Percentiles rank a stretch among this genome's conserved stretches.
These are phyloP conservation scores for Sporisorium graminicola DNA, from an alignment of 1,284 basidiomycete species.

Conservation along the genomic window DNA sequence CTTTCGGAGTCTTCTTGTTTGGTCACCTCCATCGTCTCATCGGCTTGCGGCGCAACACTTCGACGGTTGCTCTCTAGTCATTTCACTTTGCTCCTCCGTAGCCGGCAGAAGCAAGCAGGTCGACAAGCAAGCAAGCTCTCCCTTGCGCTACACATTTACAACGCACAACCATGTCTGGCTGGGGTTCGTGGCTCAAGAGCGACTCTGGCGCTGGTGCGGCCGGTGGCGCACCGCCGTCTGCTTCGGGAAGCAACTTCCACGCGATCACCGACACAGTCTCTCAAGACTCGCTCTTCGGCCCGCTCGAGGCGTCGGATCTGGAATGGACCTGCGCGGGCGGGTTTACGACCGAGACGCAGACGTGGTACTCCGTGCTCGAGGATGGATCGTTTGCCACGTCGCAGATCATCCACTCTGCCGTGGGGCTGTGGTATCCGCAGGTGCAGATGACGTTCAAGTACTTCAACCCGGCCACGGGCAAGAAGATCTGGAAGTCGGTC, in stretches of 20 bases:
- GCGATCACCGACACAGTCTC: conserved; percentile 61
- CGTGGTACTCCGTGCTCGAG: conserved; percentile 84
- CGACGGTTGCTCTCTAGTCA: background rate
- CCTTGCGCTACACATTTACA: background rate
- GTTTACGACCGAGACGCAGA: conserved; percentile 92
- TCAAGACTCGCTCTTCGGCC: conserved; percentile 75
- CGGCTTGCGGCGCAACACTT: background rate
- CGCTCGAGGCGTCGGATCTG: conserved; percentile 78
- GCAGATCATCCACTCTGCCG: conserved; percentile 93
- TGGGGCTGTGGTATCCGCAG: conserved; percentile 92
- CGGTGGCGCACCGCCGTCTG: conserved; percentile 25
- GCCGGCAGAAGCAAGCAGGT: too few species aligned
- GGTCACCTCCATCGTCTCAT: background rate
- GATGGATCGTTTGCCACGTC: conserved; percentile 87
- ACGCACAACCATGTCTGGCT: conserved; percentile 59
- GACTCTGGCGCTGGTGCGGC: conserved; percentile 24
- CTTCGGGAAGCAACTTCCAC: conserved; percentile 60
- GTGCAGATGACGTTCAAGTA: conserved; percentile 96
- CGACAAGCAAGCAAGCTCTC: background rate
- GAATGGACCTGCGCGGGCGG: conserved; percentile 86
- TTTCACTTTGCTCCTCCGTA: too few species aligned
- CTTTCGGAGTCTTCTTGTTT: background rate
- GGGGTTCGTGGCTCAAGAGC: conserved; percentile 65
- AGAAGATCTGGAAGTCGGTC: conserved; percentile 87
- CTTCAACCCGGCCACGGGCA: conserved; percentile 81